phyloP scores from a whole-genome alignment of 208 protist genomes.

The Crithidia sp. region DNA sequence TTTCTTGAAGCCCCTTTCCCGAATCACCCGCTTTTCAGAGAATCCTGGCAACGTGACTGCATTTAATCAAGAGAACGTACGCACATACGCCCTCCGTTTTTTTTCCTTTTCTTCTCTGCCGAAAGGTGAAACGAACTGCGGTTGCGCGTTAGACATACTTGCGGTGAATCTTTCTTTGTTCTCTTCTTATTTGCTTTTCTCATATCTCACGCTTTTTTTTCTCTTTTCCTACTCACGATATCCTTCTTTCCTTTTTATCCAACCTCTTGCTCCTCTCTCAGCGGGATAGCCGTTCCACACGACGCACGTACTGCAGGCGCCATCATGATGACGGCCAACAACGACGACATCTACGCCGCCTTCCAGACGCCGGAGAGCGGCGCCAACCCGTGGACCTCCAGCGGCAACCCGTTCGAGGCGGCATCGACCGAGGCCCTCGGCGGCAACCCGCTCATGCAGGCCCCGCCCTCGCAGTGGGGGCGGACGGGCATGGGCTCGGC shows the following conservation, averaged over 20 bases:
- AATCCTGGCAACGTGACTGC: no score
- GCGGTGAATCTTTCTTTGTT: background rate
- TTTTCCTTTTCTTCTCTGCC: conserved; percentile 2
- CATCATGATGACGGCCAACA: conserved; percentile 22
- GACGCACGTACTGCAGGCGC: no score
- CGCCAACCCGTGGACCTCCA: conserved; percentile 46
- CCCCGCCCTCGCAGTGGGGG: conserved; percentile 85
- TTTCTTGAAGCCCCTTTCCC: no score
- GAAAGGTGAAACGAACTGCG: no score
- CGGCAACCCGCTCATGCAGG: conserved; percentile 80
- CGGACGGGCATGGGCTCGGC: conserved; percentile 58
- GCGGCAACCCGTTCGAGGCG: conserved; percentile 44
- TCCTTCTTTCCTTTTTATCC: background rate
- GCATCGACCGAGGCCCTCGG: conserved; percentile 28
- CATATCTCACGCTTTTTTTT: conserved; percentile 3
- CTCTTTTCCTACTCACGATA: background rate
- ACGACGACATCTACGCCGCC: conserved; percentile 82
- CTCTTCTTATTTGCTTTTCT: background rate
- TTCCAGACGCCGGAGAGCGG: conserved; percentile 68
- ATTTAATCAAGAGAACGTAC: no score
- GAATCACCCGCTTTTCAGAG: no score
- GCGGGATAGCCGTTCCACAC: no score
- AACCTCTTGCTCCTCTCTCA: no score
- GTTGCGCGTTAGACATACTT: background rate
- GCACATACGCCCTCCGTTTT: background rate